Evolutionary conservation across 257 asterid species (phyloP), one percentile per base, ranked within the genome.

Genomic region (Cordia subcordata): DNA sequence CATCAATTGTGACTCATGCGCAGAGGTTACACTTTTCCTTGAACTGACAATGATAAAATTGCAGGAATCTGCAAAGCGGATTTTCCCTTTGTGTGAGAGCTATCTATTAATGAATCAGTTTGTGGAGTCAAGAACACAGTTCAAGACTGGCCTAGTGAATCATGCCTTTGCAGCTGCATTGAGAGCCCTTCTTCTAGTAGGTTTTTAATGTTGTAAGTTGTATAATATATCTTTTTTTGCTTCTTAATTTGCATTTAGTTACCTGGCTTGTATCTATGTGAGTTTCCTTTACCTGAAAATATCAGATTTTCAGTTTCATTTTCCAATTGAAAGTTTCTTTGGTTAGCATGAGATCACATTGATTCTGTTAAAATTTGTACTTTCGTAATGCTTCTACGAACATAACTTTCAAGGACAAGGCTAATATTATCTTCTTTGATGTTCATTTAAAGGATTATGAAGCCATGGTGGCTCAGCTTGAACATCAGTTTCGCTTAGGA

Each of bases 381-480:
- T 27, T 6, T 27, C 35, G 4, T 27, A 27, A 27, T 27, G 35
- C 35, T 27, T 54, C 49, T 12, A 18, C 5, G 3, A 10, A 10
- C 15, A 10, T 42, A 2, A 10, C 3, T 9, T 42, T 42, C 47
- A 42, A 10, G 12, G 47, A 12, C 47, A 10, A 12, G 12, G 53
- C 21, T 8, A 14, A 49, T 49, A 15, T 49, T 14, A 17, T 15
- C 57, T 13, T 53, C 10, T 53, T 53, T 53, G 38, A 21, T 11
- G 20, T 33, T 20, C 65, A 37, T 35, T 69, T 53, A 13, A 69
- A 93, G 99, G 99, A 89, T 78, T 93, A 93, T 74, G 91, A 88
- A 78, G 96, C 99, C 59, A 77, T 89, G 97, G 97, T 92, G 76
- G 98, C 98, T 57, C 98, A 90, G 77, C 87, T 90, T 55, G 98